phyloP scores from a whole-genome alignment of 441 rosid genomes.

The Populus hybrid region DNA sequence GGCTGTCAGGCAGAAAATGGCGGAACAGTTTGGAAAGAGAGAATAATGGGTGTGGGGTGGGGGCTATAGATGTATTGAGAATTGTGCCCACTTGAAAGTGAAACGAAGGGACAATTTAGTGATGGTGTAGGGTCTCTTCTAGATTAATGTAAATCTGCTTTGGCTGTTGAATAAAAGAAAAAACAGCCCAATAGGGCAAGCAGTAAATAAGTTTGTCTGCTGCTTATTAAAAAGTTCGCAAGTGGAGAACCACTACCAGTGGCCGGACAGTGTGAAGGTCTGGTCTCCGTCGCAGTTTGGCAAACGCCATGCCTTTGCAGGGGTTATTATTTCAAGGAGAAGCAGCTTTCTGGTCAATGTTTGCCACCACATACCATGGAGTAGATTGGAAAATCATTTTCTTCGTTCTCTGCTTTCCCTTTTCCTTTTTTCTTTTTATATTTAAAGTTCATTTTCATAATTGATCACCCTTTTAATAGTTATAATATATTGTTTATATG shows the following conservation, averaged over 20 bases:
- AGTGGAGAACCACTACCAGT: neutral
- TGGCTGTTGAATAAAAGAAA: neutral
- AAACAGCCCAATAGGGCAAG: neutral
- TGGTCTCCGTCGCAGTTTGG: neutral
- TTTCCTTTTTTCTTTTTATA: neutral
- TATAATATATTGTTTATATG: no score
- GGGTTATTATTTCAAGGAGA: neutral
- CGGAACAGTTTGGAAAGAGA: neutral
- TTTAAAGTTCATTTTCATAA: neutral
- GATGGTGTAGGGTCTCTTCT: neutral
- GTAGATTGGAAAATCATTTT: neutral
- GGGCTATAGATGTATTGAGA: neutral
- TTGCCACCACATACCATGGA: neutral
- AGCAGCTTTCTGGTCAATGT: neutral
- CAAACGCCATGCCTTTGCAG: neutral
- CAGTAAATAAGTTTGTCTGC: neutral
- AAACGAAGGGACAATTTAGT: neutral
- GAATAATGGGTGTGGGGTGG: neutral
- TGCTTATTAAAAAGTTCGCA: neutral
- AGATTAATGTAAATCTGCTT: constrained; percentile 6
- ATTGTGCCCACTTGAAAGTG: constrained; percentile 5
- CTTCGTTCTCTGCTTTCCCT: neutral
- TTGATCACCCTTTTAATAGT: no score
- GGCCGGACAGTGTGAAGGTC: neutral
- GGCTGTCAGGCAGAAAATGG: neutral